Evolutionary conservation across 768 basidiomycete genomes (phyloP), one percentile per base, ranked within the genome.

Genomic region (Boletus rubroflammeus): DNA sequence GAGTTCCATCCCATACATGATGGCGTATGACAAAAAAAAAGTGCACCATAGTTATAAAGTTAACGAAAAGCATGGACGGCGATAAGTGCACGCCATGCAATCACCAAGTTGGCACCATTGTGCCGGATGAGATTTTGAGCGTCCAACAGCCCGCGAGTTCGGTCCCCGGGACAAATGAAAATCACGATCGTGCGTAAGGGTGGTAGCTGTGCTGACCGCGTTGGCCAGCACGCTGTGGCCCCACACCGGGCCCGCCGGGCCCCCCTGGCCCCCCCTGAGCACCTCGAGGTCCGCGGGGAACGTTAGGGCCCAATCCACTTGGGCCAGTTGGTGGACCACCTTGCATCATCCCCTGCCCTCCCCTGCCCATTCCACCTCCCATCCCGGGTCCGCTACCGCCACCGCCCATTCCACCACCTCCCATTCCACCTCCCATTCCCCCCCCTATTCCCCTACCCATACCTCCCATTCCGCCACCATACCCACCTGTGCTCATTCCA

Each of bases 191-290:
- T 31, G 88, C 85, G 61, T 93, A 93, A 0, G 90, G 90, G 62
- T 92, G 90, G 72, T 87, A 93, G 59, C 83, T 81, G 70, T 91
- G 88, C 63, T 88, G 85, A 32, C 90, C 88, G 34, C 89, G 74
- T 62, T 86, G 84, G 2, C 73, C 78, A 11, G 82, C 79, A 51
- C 90, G 78, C 69, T 89, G 87, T 3, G 88, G 89, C 0, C 89
- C 89, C 49, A 85, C 84, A 3, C 79, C 72, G 6, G 77, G 80
- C 14, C 76, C 79, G 62, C 81, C 78, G 2, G 72, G 74, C 0
- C 74, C 77, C 14, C 73, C 72, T n/a, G 77, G 76, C 6, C 82
- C 83, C 15, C 77, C 77, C 51, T 76, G 76, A 5, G 76, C 84
- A 49, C 81, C 85, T 65, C 81, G 72, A 46, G 86, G 85, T 3